Evolutionary conservation across 2,329 filamentous ascomycete genomes (phyloP), one percentile per base, ranked within the genome.

Genomic region (Sordariomycetes sp.): DNA sequence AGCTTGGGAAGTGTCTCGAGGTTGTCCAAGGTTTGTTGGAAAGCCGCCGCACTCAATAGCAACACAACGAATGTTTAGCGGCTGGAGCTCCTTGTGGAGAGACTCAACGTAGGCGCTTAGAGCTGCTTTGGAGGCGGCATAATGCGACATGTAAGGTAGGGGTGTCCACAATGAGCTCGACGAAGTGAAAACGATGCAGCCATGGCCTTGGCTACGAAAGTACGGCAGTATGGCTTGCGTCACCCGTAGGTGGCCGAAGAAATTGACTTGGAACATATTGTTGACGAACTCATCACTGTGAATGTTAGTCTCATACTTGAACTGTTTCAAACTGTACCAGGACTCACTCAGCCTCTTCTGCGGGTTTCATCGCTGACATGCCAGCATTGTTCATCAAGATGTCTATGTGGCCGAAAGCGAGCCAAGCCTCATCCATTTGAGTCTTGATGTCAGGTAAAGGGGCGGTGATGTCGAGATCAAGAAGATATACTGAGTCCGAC

Each of bases 321-420:
- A 27, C 12, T n/a, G 23, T 24, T 10, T 36, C 34, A 31, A 15
- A 30, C 16, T 5, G 12, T 15, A 26, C 21, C 12, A 4, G 24
- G n/a, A 45, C 49, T 27, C 41, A 58, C 55, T 44, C 39, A 8
- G 51, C 46, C 20, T 59, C 55, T 11, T 58, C 56, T 19, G 44
- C 44, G 12, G 41, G 40, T 9, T 43, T 46, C 27, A 50, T 39
- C 3, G 44, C 37, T 2, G 48, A 50, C 20, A 46, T 50, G 20
- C 50, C 55, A 8, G 55, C 57, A 29, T 58, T 57, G 39, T 58
- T 58, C 15, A 57, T 40, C 12, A 58, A 34, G 5, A 58, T 40
- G 18, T 58, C 53, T 12, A 59, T 51, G 7, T 39, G 46, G 0
- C 52, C 55, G 19, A 53, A 58, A 3, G 55, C 43, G 3, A 31